Evolutionary conservation across 2,329 filamentous ascomycete genomes (phyloP).

Genomic region (Sporothrix dimorphospora): DNA sequence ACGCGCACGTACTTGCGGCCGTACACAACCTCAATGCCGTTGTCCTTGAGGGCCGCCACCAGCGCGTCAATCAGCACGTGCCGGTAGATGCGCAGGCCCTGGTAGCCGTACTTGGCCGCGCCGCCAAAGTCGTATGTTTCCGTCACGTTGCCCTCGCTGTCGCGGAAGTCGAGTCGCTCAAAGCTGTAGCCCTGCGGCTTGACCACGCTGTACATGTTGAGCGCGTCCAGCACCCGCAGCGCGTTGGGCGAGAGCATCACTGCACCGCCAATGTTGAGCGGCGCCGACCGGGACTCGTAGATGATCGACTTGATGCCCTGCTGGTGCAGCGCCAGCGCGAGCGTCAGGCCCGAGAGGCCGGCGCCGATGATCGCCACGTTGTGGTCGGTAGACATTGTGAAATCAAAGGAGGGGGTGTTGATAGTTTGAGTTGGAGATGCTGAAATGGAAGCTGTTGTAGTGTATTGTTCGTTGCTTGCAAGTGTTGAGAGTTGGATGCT

Average conservation of each 20-base stretch:
- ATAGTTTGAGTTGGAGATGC: too few species aligned
- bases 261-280: slow-evolving; percentile 55
- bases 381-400: slow-evolving; percentile 3
- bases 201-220: not conserved
- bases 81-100: slow-evolving; percentile 58
- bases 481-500: too few species aligned
- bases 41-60: slow-evolving; percentile 44
- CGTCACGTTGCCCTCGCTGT: slow-evolving; percentile 28
- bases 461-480: too few species aligned
- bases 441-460: too few species aligned
- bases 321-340: slow-evolving; percentile 58
- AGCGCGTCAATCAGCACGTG: slow-evolving; percentile 55
- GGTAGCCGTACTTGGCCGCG: slow-evolving; percentile 54
- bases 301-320: slow-evolving; percentile 54
- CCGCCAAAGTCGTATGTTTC: slow-evolving; percentile 54
- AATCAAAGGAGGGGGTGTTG: not conserved
- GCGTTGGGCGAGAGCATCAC: slow-evolving; percentile 65
- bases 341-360: slow-evolving; percentile 49
- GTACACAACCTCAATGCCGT: slow-evolving; percentile 40
- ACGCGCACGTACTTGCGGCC: not conserved
- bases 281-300: slow-evolving; percentile 50
- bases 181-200: slow-evolving; percentile 3
- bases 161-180: not conserved
- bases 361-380: slow-evolving; percentile 30
- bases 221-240: slow-evolving; percentile 54